Base-by-base conservation (phyloP, 495 filamentous ascomycete genomes). In the Penicillium roqueforti region DNA sequence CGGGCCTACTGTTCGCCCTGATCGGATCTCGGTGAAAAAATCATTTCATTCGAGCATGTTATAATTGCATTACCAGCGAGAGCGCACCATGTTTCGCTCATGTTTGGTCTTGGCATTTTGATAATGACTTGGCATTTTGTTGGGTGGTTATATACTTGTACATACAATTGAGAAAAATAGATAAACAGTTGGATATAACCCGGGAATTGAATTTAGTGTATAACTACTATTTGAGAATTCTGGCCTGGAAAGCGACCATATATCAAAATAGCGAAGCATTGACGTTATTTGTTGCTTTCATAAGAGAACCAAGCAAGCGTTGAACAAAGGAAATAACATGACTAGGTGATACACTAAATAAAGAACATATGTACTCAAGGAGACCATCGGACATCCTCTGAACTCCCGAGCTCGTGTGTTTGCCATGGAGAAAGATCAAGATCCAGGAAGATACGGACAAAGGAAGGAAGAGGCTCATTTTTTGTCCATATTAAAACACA, bases 1-100 rank as follows among this genome's bases (percentile, higher is more conserved):
- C 81, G 51, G 80, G 78, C 29, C 61, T 84, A 31, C 43, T 91
- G n/a, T 69, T 85, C 45, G 65, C 84, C 16, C 40, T 91, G 18
- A 54, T 88, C 45, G 77, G 80, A 55, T 70, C 73, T 40, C 62
- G 64, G 51, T 82, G 66, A 73, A 57, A 20, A 28, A n/a, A 31
- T 6, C 19, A 6, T 31, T 14, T 16, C 19, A 11, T 52, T 43
- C 3, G 20, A 52, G 31, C 40, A 41, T 42, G 38, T 23, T 19
- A 28, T 39, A 29, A 29, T 40, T 37, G 32, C 25, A 23, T 13
- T 40, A 14, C 16, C 47, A 49, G n/a, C 18, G 23, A 11, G 34
- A 11, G 20, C 36, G 10, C 16, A 37, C 6, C 22, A 20, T 14
- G 8, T 28, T 6, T n/a, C 10, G n/a, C 8, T 47, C 40, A 53